These are phyloP conservation scores for Lactarius trivialis DNA, from an alignment of 768 basidiomycete species.

Conservation along the genomic window DNA sequence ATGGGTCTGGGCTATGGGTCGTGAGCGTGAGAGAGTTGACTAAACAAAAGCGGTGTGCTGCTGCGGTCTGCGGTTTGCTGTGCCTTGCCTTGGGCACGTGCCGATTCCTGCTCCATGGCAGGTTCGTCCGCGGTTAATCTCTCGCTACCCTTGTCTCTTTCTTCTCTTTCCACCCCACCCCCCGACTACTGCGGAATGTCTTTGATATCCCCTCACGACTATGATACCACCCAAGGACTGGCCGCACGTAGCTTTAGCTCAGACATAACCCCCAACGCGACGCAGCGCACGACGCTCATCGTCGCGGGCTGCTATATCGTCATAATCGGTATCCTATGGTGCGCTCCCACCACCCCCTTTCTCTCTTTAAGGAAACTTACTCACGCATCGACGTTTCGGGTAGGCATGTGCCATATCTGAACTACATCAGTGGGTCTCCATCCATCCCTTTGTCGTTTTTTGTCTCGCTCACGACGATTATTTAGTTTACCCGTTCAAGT, in stretches of 20 bases:
- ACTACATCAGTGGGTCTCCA: conserved; percentile 56
- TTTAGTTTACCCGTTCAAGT: conserved; percentile 90
- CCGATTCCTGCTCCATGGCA: not conserved
- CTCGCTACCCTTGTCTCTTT: not conserved
- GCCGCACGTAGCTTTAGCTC: conserved; percentile 27
- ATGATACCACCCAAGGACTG: not conserved
- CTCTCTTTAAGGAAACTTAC: not conserved
- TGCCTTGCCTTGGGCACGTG: not conserved
- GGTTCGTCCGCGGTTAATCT: not conserved
- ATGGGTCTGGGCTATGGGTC: too few relatives aligned
- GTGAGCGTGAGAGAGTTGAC: too few relatives aligned
- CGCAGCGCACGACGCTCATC: conserved; percentile 71
- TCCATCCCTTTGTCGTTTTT: not conserved
- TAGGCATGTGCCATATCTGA: conserved; percentile 76
- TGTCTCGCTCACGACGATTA: not conserved
- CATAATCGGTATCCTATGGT: conserved; percentile 78
- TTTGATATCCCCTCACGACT: conserved; percentile 12
- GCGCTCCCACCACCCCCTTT: conserved; percentile 25
- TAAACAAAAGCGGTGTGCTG: not conserved
- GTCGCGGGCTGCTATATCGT: conserved; percentile 72
- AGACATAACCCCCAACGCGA: conserved; percentile 54
- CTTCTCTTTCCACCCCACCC: not conserved
- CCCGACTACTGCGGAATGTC: conserved; percentile 11
- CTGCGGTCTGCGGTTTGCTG: not conserved
- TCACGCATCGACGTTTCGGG: not conserved